Evolutionary conservation across 2,329 filamentous ascomycete species (phyloP).

Genomic region (Helicocarpus griseus): DNA sequence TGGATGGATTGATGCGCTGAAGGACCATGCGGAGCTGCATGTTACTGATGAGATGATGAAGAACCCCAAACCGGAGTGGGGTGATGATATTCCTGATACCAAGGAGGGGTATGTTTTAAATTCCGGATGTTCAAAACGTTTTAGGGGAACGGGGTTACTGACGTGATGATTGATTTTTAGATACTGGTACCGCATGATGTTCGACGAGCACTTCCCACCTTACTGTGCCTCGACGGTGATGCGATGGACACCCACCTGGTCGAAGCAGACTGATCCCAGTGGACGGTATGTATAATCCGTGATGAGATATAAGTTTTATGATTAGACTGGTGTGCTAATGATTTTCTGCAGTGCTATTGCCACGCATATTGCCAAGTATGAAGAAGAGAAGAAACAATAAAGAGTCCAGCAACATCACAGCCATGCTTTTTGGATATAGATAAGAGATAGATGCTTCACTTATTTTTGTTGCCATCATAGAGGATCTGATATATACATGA

Average conservation of each 20-base stretch:
- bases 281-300: conserved; percentile 55
- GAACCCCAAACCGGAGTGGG: conserved; percentile 96
- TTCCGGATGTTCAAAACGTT: neutral
- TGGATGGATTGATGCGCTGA: conserved; percentile 96
- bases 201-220: conserved; percentile 94
- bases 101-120: conserved; percentile 71
- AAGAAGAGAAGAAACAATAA: conserved; percentile 26
- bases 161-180: conserved; percentile 28
- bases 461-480: neutral
- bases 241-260: conserved; percentile 97
- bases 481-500: neutral
- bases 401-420: neutral
- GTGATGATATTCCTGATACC: conserved; percentile 79
- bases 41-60: conserved; percentile 97
- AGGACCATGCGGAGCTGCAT: conserved; percentile 81
- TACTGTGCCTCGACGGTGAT: conserved; percentile 86
- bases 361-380: conserved; percentile 67
- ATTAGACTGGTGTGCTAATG: conserved; percentile 10
- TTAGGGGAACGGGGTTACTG: neutral
- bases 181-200: conserved; percentile 98
- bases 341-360: conserved; percentile 55
- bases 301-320: neutral
- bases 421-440: neutral
- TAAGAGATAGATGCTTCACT: neutral
- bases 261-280: conserved; percentile 88